Percentiles rank a stretch among this genome's conserved stretches.
Conservation (phyloP, 164 flowering plant genomes). For the Kingdonia uniflora region DNA sequence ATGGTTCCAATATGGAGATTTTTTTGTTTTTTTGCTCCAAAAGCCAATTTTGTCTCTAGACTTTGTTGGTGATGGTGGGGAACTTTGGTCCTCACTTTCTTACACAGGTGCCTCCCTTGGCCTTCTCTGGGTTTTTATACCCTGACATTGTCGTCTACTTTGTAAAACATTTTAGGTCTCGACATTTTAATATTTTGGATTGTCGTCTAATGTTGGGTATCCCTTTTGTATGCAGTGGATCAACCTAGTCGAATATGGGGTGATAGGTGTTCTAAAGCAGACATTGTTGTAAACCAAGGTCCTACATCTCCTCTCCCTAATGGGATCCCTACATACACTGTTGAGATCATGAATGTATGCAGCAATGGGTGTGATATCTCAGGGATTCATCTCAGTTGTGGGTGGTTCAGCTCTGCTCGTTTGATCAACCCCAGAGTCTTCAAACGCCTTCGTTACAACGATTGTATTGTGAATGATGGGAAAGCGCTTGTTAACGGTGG, state of each 20-base stretch:
- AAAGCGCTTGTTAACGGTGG: constrained; percentile 32
- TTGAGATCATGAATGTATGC: constrained; percentile 59
- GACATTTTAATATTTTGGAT: too few species aligned
- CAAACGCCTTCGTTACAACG: constrained; percentile 52
- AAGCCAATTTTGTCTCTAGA: constrained; percentile 25
- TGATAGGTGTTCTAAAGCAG: constrained; percentile 37
- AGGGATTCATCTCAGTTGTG: constrained; percentile 57
- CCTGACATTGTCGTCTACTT: too few species aligned
- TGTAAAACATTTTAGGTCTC: too few species aligned
- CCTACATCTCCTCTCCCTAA: constrained; percentile 42
- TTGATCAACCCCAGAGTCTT: constrained; percentile 54
- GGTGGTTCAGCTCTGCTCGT: constrained; percentile 82
- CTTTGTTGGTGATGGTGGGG: constrained; percentile 3
- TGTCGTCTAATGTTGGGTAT: too few species aligned
- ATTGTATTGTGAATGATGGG: constrained; percentile 77
- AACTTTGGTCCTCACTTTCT: not conserved
- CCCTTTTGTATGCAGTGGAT: not conserved
- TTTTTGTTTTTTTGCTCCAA: constrained; percentile 6
- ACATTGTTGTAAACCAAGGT: constrained; percentile 50
- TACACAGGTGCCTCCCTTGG: not conserved
- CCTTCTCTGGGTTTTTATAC: too few species aligned
- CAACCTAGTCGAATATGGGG: constrained; percentile 40
- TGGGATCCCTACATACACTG: constrained; percentile 77
- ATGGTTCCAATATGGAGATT: not conserved
- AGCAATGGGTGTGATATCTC: constrained; percentile 52